phyloP scores from a whole-genome alignment of 1,139 yeast species.

The Diutina pseudorugosa region DNA sequence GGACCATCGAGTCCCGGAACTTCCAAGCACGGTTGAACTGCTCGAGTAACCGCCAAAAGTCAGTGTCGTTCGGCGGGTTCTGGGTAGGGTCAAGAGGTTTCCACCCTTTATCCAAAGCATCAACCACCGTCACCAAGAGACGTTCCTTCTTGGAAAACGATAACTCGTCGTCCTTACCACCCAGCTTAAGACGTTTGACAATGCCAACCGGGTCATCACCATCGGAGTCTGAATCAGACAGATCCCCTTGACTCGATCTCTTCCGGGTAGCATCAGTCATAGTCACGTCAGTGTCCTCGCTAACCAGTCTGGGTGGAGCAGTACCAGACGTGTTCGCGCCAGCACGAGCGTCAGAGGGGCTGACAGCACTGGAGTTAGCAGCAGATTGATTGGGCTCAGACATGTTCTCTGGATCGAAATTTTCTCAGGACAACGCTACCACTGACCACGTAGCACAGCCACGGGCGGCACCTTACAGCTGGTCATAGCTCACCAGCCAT shows the following conservation, averaged over 20 bases:
- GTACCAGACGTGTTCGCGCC: background rate
- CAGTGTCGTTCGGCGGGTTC: background rate
- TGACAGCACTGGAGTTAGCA: background rate
- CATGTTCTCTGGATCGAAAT: background rate
- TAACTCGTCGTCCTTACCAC: background rate
- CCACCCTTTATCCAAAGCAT: background rate
- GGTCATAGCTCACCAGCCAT: too few species aligned
- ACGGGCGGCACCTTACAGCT: too few species aligned
- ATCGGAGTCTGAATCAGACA: too few species aligned
- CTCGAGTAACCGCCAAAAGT: background rate
- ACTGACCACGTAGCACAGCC: too few species aligned
- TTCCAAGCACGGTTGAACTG: background rate
- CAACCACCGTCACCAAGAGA: background rate
- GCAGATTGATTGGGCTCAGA: background rate
- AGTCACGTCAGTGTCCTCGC: too few species aligned
- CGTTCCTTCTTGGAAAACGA: background rate
- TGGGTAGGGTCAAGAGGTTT: background rate
- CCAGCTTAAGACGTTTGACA: too few species aligned
- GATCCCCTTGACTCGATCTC: too few species aligned
- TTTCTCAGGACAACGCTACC: background rate
- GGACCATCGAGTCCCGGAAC: background rate
- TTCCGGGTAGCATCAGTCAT: too few species aligned
- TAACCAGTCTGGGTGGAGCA: too few species aligned
- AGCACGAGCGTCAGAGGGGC: background rate
- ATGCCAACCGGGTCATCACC: too few species aligned